Evolutionary conservation across 805 yeast species (phyloP), one percentile per base, ranked within the genome.

Genomic region (Metahyphopichia silvanorum): DNA sequence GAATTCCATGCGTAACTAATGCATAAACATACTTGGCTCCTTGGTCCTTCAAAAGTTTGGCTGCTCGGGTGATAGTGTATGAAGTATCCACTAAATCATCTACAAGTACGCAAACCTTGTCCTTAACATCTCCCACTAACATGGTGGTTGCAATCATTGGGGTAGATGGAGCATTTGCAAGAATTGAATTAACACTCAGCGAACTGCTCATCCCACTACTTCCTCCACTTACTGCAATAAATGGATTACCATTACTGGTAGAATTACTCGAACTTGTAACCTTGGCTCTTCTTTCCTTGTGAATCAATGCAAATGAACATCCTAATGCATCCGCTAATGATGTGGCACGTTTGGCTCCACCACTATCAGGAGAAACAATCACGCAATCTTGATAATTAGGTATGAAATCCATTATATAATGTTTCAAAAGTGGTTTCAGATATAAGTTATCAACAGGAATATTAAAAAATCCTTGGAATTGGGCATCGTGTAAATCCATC

Each of bases 271-370:
- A 46, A 23, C 47, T 53, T 11, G 69, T 53, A 5, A 59, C 57
- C 35, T 61, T 66, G 29, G 69, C 74, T 43, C 94, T 69, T 53
- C 95, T 71, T 55, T 93, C 98, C 60, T 93, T 93, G 62, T 93
- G 98, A 43, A 93, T 88, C 59, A 93, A 69, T 0, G 99, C 98
- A 66, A 93, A 89, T 16, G 88, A 76, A 66, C 93, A 75, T 13
- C 86, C 88, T 37, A 93, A 63, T 1, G 84, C 76, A 61, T 93
- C 99, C 2, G 98, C 98, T 39, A 93, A 75, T 1, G 91, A 82
- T 1, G 96, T 86, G 20, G 98, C 97, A 44, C 98, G 69, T 59
- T 93, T 93, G 31, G 98, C 99, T 41, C 99, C 99, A 52, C 99
- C 99, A 15, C 97, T 93, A 61, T 93, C 99, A 0, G 99, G 99